Evolutionary conservation across 257 asterid species (phyloP), one percentile per base, ranked within the genome.

Genomic region (Ajuga chamaepitys): DNA sequence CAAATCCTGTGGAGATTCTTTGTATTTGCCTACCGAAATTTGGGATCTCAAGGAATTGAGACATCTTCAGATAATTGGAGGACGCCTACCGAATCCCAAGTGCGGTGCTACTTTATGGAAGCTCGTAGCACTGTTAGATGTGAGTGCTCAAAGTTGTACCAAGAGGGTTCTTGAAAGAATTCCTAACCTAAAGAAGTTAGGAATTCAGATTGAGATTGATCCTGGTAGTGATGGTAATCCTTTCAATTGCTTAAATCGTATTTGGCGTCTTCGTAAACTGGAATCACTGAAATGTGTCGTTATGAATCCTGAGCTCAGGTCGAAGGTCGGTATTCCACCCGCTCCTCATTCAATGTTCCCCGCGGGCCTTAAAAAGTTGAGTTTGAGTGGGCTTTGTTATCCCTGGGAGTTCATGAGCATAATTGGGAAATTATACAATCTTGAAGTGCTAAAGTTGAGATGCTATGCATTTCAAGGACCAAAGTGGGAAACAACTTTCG

Each of bases 11-110:
- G 17, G 14, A 26, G 13, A 5, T 16, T 7, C 14, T 2, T 54
- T 22, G 17, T 24, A n/a, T 62, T 47, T 62, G 8, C 64, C 64
- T 12, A 0, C 4, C 40, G 70, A 55, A 22, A 37, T 64, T 2
- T 64, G 67, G 66, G 26, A 55, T 9, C 12, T 71, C 61, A 3
- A 46, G 32, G 13, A 62, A 56, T n/a, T 70, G 10, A 52, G 26
- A 40, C 64, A 70, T 62, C 65, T 62, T n/a, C 9, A 53, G 3
- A 9, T 70, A 12, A 12, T 2, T 3, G 41, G 55, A 10, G 5
- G 55, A 4, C 9, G 11, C 52, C n/a, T 62, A 20, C 48, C 35
- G 1, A 32, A 63, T n/a, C 42, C 42, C 2, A 37, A 9, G 11
- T 8, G 9, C 0, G 42, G 42, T 3, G 9, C 0, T 37, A 2